Evolutionary conservation across 345 rosid species (phyloP), one percentile per base, ranked within the genome.

Genomic region (Aquilaria sinensis): DNA sequence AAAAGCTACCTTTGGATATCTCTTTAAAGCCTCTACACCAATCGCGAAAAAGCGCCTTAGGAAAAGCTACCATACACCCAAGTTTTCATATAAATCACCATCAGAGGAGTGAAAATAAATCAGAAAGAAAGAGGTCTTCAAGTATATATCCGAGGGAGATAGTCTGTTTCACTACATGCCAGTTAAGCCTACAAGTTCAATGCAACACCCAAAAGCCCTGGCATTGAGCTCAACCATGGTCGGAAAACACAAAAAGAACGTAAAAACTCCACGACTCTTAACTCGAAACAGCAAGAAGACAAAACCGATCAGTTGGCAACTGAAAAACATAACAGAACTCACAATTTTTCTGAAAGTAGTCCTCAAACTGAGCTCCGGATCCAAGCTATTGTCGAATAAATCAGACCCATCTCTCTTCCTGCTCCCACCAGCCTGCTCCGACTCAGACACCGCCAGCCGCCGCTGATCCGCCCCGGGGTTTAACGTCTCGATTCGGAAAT

Each of bases 401-500:
- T 83, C 99, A 4, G 80, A 74, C 46, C 67, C 77, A 6, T 85
- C 89, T 2, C 65, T 62, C 58, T 72, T 85, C 78, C 74, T 84
- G 43, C 63, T 60, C 7, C 74, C 58, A 31, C 37, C 63, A 11
- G 51, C 4, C 16, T 61, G 61, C 37, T 47, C 66, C 56, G 31
- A 14, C 50, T 45, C 64, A 56, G 73, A 31, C 16, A 51, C 67
- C 2, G 48, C 13, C n/a, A 33, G 31, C 53, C 57, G 69, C 30
- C 62, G 75, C 70, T 61, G 70, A 64, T 48, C 71, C 46, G 72
- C 64, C 56, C 50, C 54, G n/a, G 90, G 84, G 70, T 90, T 90
- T 66, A 88, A 69, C 12, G 94, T 87, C 75, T 90, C 96, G 33
- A 90, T 73, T 78, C 74, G 74, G 67, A 90, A 93, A 85, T 82